phyloP scores from a whole-genome alignment of 2,329 filamentous ascomycete species.

The Dothidotthia symphoricarpi region DNA sequence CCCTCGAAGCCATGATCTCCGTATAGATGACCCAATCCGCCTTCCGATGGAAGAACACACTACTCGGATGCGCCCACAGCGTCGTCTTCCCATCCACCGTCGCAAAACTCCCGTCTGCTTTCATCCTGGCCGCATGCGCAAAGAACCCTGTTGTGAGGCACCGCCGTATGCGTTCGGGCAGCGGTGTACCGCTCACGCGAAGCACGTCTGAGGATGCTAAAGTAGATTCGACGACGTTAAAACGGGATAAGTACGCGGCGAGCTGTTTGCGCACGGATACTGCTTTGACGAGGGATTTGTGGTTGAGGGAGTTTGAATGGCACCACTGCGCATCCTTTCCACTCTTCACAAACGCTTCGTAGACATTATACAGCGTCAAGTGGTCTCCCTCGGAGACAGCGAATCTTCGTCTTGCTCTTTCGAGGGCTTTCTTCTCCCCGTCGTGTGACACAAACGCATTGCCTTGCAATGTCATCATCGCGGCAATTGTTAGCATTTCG shows the following conservation, averaged over 20 bases:
- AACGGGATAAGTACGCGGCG: constrained; percentile 80
- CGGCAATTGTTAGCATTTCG: constrained; percentile 87
- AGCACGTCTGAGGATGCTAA: constrained; percentile 45
- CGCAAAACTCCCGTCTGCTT: constrained; percentile 83
- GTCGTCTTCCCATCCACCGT: constrained; percentile 77
- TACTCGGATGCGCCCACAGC: constrained; percentile 86
- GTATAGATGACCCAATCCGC: constrained; percentile 96
- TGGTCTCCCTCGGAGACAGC: constrained; percentile 93
- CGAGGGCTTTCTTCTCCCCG: constrained; percentile 70
- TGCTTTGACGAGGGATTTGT: constrained; percentile 76
- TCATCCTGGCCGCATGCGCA: constrained; percentile 89
- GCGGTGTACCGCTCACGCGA: constrained; percentile 46
- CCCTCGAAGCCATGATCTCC: constrained; percentile 84
- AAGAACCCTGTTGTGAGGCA: constrained; percentile 92
- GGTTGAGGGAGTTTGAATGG: constrained; percentile 82
- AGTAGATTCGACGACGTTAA: constrained; percentile 62
- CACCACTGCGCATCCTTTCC: constrained; percentile 84
- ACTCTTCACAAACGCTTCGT: constrained; percentile 78
- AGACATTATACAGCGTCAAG: constrained; percentile 88
- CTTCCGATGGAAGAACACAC: constrained; percentile 93
- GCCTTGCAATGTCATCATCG: constrained; percentile 86
- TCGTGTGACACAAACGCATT: constrained; percentile 80
- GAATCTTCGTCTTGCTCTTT: constrained; percentile 75
- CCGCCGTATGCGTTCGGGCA: constrained; percentile 72
- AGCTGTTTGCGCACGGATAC: constrained; percentile 85